A percentile compares a stretch with the other conserved stretches of the same genome.
Conservation (phyloP, 2,329 filamentous ascomycete genomes). For the Aschersonia sp. region DNA sequence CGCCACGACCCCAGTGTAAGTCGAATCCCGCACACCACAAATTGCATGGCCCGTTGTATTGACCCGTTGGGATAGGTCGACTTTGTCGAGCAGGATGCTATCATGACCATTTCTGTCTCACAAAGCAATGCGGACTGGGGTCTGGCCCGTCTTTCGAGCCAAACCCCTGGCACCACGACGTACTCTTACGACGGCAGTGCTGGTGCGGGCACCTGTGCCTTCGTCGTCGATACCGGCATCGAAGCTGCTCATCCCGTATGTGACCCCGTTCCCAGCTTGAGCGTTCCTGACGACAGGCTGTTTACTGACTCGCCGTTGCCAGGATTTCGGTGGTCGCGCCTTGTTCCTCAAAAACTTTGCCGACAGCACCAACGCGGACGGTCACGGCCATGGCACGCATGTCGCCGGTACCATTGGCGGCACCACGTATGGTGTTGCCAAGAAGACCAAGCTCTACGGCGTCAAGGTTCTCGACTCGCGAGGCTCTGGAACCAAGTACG, state of each 20-base stretch:
- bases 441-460: constrained; percentile 25
- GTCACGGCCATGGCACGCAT: constrained; percentile 33
- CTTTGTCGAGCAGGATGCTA: constrained; percentile 25
- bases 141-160: constrained; percentile 22
- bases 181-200: constrained; percentile 23
- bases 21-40: not conserved
- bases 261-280: not conserved
- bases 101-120: constrained; percentile 35
- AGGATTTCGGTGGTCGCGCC: constrained; percentile 28
- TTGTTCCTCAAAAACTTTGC: constrained; percentile 22
- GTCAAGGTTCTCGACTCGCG: constrained; percentile 28
- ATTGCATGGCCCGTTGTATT: not conserved
- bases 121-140: constrained; percentile 26
- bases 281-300: not conserved
- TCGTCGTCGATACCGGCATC: constrained; percentile 31
- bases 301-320: not conserved
- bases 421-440: constrained; percentile 28
- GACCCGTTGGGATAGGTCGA: constrained; percentile 9
- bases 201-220: constrained; percentile 25
- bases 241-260: constrained; percentile 19
- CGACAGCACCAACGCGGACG: constrained; percentile 21
- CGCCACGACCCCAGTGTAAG: constrained; percentile 12
- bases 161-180: constrained; percentile 9
- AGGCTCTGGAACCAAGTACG: constrained; percentile 22
- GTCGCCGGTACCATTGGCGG: constrained; percentile 29